Base-by-base conservation (phyloP, 2,329 filamentous ascomycete genomes). In the Aaosphaeria arxii region DNA sequence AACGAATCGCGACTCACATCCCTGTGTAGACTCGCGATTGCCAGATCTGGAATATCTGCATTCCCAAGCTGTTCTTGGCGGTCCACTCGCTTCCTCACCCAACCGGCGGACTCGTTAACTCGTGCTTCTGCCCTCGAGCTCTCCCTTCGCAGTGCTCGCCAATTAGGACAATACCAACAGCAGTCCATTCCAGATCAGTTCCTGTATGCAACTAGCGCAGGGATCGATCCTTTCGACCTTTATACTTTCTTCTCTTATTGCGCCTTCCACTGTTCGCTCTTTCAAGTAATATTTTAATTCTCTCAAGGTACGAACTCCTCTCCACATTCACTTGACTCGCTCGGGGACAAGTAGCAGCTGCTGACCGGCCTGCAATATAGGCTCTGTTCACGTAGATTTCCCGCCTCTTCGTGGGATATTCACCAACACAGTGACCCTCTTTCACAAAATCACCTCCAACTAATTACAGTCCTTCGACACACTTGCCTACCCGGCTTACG, bases 381-480 rank as follows among this genome's bases (percentile, higher is more conserved):
- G 65, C 62, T 62, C 62, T 61, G 49, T 55, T 62, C 60, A 62
- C 17, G 17, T 61, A 58, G 57, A 55, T 55, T 61, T 58, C 57
- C 56, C 57, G 57, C 58, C 59, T 59, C 61, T 66, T 64, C 69
- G 70, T 64, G 66, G 52, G 56, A 54, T 61, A 63, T 49, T 58
- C 52, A 50, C 52, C 57, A 52, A 55, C 62, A 63, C 59, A 64
- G 62, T 66, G 62, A 67, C 63, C 64, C 63, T 70, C 62, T 59
- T 69, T 77, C 73, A 74, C 45, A 43, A 47, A 7, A 39, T 71
- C 74, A 68, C 17, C 17, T 69, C 77, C 77, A 81, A 81, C 79
- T 81, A 81, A 75, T 76, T 74, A 74, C 80, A 72, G 70, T 83
- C 80, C 67, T 81, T 74, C 66, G 17, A 69, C 68, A 55, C 55